Base-by-base conservation (phyloP, 805 yeast genomes). In the Candida endomychidarum region DNA sequence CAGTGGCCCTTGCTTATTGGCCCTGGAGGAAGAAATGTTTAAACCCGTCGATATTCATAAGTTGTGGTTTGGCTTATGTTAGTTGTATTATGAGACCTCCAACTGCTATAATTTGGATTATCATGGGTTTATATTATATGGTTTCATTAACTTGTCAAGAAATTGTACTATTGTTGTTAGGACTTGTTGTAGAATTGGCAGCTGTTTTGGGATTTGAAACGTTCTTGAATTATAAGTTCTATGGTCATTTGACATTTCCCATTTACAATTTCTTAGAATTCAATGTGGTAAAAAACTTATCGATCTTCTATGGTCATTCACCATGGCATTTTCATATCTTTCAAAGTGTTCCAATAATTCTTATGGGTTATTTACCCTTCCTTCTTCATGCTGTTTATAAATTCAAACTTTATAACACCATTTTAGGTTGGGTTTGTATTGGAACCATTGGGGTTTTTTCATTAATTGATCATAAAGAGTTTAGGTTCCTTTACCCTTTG, bases 71-170 rank as follows among this genome's bases (percentile, higher is more conserved):
- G 22, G 93, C 87, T 0, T 72, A 79, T 1, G 24, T 78, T 2
- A 69, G 86, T 16, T 83, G 90, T 50, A 63, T 88, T 0, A 75
- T 88, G 6, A 70, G 99, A 42, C 98, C 99, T 0, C 87, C 96
- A 0, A 89, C 86, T 57, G 83, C 73, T 0, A 52, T 90, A 1
- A 63, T 89, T 3, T 93, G 99, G 99, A 22, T 73, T 0, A 63
- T 72, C 19, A 59, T 86, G 16, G 96, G 93, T 0, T 26, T 57
- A 0, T 50, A 56, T 38, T 42, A 47, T 16, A 15, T 44, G 3
- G 7, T 20, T 5, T 27, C 21, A 8, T 14, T 34, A 8, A 11
- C 8, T 3, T 3, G 15, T 4, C n/a, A 4, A 7, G 30, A 25
- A 11, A 19, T 37, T 11, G 18, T 43, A 2, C 42, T 47, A 35